Percentiles rank a stretch among this genome's conserved stretches.
These are phyloP conservation scores for Ascosphaera aggregata DNA, from an alignment of 2,329 filamentous ascomycete species.

Conservation along the genomic window DNA sequence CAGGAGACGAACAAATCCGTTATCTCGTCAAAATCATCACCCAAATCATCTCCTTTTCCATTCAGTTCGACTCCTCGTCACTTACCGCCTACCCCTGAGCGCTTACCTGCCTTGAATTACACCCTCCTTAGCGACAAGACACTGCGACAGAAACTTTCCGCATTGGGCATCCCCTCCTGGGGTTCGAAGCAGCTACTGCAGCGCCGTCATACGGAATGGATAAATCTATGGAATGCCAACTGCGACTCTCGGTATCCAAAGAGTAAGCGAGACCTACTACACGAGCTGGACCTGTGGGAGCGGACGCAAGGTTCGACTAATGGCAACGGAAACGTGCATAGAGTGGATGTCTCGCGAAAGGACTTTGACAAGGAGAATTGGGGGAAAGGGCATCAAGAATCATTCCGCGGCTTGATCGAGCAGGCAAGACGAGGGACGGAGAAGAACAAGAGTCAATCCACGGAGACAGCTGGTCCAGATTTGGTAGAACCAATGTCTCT, in stretches of 20 bases:
- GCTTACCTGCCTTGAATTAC: constrained; percentile 65
- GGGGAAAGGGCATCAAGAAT: constrained; percentile 44
- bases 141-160: constrained; percentile 57
- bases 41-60: background rate
- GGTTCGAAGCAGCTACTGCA: constrained; percentile 50
- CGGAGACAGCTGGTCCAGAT: background rate
- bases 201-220: constrained; percentile 72
- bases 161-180: constrained; percentile 50
- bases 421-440: constrained; percentile 26
- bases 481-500: background rate
- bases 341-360: constrained; percentile 47
- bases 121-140: constrained; percentile 58
- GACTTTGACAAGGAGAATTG: constrained; percentile 67
- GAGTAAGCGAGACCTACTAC: constrained; percentile 44
- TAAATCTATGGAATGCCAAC: constrained; percentile 92
- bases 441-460: background rate
- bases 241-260: constrained; percentile 62
- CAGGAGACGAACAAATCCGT: background rate
- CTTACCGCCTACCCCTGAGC: constrained; percentile 25
- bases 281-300: constrained; percentile 73
- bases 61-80: background rate
- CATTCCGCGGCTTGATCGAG: constrained; percentile 61
- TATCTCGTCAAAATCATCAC: background rate
- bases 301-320: constrained; percentile 42
- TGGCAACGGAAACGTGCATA: constrained; percentile 9